Percentiles rank a stretch among this genome's conserved stretches.
These are phyloP conservation scores for Botrytis squamosa DNA, from an alignment of 2,329 filamentous ascomycete species.

Conservation along the genomic window DNA sequence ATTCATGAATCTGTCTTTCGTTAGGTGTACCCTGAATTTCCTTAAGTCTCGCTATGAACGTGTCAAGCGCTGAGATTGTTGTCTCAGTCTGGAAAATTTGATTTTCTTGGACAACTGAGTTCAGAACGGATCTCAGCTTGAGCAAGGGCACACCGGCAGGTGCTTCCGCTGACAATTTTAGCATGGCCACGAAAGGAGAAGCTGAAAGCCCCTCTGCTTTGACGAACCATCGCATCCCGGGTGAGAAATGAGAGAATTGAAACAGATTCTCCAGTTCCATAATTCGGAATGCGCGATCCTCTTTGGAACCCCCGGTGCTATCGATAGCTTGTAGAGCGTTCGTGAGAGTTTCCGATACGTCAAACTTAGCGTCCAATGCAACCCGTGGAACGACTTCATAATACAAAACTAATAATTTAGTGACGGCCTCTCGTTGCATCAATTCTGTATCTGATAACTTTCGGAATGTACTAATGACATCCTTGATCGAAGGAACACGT, in stretches of 20 bases:
- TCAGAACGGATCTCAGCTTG: slow-evolving; percentile 56
- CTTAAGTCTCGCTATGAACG: slow-evolving; percentile 45
- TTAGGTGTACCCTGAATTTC: slow-evolving; percentile 35
- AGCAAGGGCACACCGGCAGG: slow-evolving; percentile 49
- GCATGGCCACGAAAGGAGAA: slow-evolving; percentile 70
- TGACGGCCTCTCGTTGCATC: slow-evolving; percentile 75
- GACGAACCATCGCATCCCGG: slow-evolving; percentile 87
- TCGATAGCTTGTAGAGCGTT: slow-evolving; percentile 64
- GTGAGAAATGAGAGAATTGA: slow-evolving; percentile 74
- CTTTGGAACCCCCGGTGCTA: slow-evolving; percentile 42
- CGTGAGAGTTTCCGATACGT: slow-evolving; percentile 75
- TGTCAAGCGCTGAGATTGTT: slow-evolving; percentile 46
- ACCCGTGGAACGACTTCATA: slow-evolving; percentile 78
- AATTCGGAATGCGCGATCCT: slow-evolving; percentile 56
- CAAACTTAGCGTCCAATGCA: slow-evolving; percentile 81
- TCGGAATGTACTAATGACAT: slow-evolving; percentile 73
- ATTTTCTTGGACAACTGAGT: slow-evolving; percentile 61
- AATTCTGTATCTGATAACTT: slow-evolving; percentile 65
- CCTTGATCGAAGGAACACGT: slow-evolving; percentile 77
- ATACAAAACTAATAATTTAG: slow-evolving; percentile 77
- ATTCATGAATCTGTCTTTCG: slow-evolving; percentile 57
- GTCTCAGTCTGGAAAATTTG: slow-evolving; percentile 59
- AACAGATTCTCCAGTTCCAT: slow-evolving; percentile 81
- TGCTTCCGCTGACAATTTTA: slow-evolving; percentile 57
- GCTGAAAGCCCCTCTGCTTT: slow-evolving; percentile 62